phyloP scores from a whole-genome alignment of 176 grass and related monocot species.

The Aegilops longissima region DNA sequence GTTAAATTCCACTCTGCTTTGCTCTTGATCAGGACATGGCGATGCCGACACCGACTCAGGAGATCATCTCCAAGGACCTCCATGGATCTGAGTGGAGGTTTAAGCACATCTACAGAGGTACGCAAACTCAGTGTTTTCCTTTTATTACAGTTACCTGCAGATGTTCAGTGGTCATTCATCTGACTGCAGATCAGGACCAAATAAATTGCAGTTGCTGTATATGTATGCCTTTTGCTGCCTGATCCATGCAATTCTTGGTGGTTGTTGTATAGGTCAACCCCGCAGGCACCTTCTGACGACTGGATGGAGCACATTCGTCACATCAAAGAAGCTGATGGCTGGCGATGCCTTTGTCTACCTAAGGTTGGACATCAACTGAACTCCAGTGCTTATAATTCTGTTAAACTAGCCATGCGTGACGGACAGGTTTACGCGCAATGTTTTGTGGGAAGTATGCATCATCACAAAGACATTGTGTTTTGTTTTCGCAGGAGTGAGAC shows the following conservation, averaged over 20 bases:
- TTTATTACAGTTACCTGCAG: not conserved
- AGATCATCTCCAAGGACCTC: slow-evolving; percentile 81
- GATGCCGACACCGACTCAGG: slow-evolving; percentile 79
- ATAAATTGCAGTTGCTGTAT: not conserved
- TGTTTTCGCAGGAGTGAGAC: slow-evolving; percentile 66
- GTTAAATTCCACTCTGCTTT: slow-evolving; percentile 1
- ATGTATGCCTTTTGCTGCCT: not conserved
- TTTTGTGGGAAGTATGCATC: slow-evolving; percentile 7
- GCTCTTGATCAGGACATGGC: slow-evolving; percentile 73
- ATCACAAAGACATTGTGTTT: not conserved
- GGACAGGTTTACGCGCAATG: not conserved
- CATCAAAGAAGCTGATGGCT: slow-evolving; percentile 79
- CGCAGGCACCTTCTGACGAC: slow-evolving; percentile 90
- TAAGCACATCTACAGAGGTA: slow-evolving; percentile 97
- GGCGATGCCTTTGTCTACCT: slow-evolving; percentile 95
- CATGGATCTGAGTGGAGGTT: slow-evolving; percentile 93
- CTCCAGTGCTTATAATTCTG: not conserved
- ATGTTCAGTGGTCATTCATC: not conserved
- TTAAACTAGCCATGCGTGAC: not conserved
- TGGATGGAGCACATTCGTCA: slow-evolving; percentile 96
- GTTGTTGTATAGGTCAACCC: slow-evolving; percentile 68
- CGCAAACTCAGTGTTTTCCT: not conserved
- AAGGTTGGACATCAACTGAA: slow-evolving; percentile 42
- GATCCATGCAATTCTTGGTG: slow-evolving; percentile 21
- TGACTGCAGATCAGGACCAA: not conserved